A percentile compares a stretch with the other conserved stretches of the same genome.
Conservation (phyloP, 257 asterid genomes). For the Rhazya stricta region DNA sequence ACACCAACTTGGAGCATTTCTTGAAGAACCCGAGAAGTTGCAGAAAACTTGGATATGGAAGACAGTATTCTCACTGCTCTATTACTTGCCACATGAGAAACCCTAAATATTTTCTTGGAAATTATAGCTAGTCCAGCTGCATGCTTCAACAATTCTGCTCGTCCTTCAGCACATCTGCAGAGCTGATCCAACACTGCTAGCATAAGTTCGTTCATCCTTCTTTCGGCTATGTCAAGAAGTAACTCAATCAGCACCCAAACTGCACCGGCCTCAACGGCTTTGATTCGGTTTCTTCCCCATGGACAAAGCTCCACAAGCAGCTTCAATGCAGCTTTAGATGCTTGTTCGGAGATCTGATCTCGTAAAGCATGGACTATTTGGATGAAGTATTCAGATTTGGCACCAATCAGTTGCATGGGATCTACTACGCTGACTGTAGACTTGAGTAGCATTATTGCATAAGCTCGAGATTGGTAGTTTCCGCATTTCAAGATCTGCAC, state of each 20-base stretch:
- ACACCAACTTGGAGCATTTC: conserved; percentile 78
- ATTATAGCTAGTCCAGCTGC: conserved; percentile 68
- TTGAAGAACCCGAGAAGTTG: conserved; percentile 44
- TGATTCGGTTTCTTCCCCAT: conserved; percentile 63
- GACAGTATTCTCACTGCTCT: conserved; percentile 49
- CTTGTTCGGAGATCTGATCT: conserved; percentile 35
- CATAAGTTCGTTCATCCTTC: conserved; percentile 41
- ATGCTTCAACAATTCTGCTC: conserved; percentile 61
- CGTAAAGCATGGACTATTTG: conserved; percentile 25
- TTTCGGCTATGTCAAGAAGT: conserved; percentile 43
- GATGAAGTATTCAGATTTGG: conserved; percentile 24
- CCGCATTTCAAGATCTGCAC: conserved; percentile 31
- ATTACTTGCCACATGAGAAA: conserved; percentile 57
- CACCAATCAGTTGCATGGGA: conserved; percentile 33
- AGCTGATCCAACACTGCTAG: conserved; percentile 53
- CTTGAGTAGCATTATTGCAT: conserved; percentile 28
- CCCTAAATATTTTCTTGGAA: conserved; percentile 73
- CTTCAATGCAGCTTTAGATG: conserved; percentile 49
- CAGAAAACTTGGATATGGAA: conserved; percentile 42
- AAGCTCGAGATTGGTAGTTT: conserved; percentile 24
- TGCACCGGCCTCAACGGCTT: conserved; percentile 45
- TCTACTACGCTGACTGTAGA: conserved; percentile 40
- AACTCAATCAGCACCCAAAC: conserved; percentile 43
- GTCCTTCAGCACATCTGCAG: conserved; percentile 73
- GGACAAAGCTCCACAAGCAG: conserved; percentile 50